Evolutionary conservation across 2,329 filamentous ascomycete species (phyloP), one percentile per base, ranked within the genome.

Genomic region (Curvularia sp.): DNA sequence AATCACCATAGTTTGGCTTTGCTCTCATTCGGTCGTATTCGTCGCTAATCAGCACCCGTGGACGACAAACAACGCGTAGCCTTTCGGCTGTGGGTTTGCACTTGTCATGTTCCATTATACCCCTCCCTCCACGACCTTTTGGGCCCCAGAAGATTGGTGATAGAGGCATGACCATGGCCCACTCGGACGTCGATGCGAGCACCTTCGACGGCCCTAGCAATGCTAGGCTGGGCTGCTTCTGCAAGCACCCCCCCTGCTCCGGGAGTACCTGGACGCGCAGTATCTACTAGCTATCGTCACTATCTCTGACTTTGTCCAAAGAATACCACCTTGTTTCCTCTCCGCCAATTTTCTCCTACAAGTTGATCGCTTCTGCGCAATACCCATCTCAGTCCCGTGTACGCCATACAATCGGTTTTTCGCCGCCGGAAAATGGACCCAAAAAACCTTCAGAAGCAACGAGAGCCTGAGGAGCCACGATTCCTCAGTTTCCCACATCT

Each of bases 401-500:
- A 19, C 4, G 8, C 19, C 19, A 34, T 23, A 8, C 1, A 41
- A 27, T 23, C 32, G 7, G 27, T 2, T 7, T 43, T 12, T 23
- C 36, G 12, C 34, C 45, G 43, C 50, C 19, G 61, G 27, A 70
- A 53, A 49, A 79, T 79, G 76, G 76, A 77, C 53, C 70, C 75
- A 1, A 58, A 57, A 27, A 77, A 78, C 36, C 64, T 73, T 27
- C 64, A 74, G 53, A 75, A 77, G 61, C 70, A 77, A 57, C 61
- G 61, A 10, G 60, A 78, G 60, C 73, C 74, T 15, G 76, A 77
- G 59, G 74, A 78, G 60, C 74, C 76, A 6, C 74, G 77, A 48
- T 88, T 86, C 66, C 80, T 88, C 61, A 78, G 82, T 61, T 89
- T 88, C 68, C 81, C 82, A 50, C 81, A 83, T 67, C 80, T 84